A percentile compares a stretch with the other conserved stretches of the same genome.
phyloP scores from a whole-genome alignment of 768 basidiomycete genomes.

The Rickenella mellea region DNA sequence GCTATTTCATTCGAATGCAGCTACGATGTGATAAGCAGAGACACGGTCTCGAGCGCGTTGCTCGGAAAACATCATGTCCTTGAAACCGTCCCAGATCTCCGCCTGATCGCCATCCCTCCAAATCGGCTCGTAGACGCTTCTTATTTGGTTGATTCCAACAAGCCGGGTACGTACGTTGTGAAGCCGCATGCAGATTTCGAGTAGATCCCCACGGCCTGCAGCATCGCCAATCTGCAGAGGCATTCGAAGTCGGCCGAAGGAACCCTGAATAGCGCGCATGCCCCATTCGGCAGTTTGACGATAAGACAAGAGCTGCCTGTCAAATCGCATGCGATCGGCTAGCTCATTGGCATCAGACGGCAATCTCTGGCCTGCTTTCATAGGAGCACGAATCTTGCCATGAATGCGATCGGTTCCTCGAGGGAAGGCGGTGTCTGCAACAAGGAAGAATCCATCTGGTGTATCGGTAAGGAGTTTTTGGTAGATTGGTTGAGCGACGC shows the following conservation, averaged over 20 bases:
- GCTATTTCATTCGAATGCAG: slow-evolving; percentile 13
- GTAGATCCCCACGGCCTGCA: slow-evolving; percentile 16
- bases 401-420: slow-evolving; percentile 20
- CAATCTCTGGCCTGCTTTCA: slow-evolving; percentile 23
- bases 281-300: slow-evolving; percentile 46
- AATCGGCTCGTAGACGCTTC: slow-evolving; percentile 27
- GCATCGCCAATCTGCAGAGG: slow-evolving; percentile 26
- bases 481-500: slow-evolving; percentile 30
- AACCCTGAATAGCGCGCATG: slow-evolving; percentile 32
- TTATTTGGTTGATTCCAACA: slow-evolving; percentile 35
- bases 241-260: slow-evolving; percentile 34
- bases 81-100: slow-evolving; percentile 29
- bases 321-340: slow-evolving; percentile 16
- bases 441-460: slow-evolving; percentile 31
- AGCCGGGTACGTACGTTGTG: slow-evolving; percentile 24
- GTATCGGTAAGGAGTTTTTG: slow-evolving; percentile 21
- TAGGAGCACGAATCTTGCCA: slow-evolving; percentile 26
- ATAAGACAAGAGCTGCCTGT: slow-evolving; percentile 32
- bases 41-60: slow-evolving; percentile 24
- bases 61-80: slow-evolving; percentile 28
- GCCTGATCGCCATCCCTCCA: slow-evolving; percentile 23
- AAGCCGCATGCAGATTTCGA: slow-evolving; percentile 26
- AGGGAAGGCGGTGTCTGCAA: slow-evolving; percentile 39
- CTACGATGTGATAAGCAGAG: slow-evolving; percentile 20
- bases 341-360: slow-evolving; percentile 10